phyloP scores from a whole-genome alignment of 176 grass and related monocot species.

The Triticum monococcum region DNA sequence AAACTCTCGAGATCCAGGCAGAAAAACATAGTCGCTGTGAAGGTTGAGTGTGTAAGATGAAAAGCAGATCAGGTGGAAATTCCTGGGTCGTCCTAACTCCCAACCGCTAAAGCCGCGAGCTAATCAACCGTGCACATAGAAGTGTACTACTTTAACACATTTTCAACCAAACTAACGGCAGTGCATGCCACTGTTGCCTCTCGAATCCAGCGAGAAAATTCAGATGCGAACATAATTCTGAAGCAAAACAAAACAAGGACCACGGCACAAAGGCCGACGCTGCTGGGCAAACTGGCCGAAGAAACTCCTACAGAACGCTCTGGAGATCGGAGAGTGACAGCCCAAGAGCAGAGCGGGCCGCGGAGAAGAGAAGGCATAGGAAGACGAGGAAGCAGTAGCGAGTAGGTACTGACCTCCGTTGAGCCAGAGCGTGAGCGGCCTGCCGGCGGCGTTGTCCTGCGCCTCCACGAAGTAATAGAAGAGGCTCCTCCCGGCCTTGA shows the following conservation, averaged over 20 bases:
- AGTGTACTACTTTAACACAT: neutral
- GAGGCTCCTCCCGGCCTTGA: slow-evolving; percentile 68
- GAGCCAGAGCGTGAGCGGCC: slow-evolving; percentile 96
- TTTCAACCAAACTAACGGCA: neutral
- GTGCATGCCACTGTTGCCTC: neutral
- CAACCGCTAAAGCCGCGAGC: neutral
- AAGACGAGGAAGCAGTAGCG: neutral
- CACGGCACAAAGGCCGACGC: no score
- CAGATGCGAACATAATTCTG: neutral
- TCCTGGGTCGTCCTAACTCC: neutral
- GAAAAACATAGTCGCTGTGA: neutral
- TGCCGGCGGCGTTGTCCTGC: slow-evolving; percentile 45
- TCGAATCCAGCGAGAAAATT: neutral
- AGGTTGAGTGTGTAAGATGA: no score
- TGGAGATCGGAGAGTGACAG: neutral
- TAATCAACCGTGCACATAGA: neutral
- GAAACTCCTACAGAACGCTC: no score
- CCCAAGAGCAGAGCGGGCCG: neutral
- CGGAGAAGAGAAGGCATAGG: neutral
- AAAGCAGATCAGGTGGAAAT: neutral
- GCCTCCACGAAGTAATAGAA: slow-evolving; percentile 98
- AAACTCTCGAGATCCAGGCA: neutral
- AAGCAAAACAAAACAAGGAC: neutral
- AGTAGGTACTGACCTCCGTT: slow-evolving; percentile 62
- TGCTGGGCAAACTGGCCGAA: neutral